Evolutionary conservation across 176 grass and related monocot genomes (phyloP).

Genomic region (Aegilops umbellulata): DNA sequence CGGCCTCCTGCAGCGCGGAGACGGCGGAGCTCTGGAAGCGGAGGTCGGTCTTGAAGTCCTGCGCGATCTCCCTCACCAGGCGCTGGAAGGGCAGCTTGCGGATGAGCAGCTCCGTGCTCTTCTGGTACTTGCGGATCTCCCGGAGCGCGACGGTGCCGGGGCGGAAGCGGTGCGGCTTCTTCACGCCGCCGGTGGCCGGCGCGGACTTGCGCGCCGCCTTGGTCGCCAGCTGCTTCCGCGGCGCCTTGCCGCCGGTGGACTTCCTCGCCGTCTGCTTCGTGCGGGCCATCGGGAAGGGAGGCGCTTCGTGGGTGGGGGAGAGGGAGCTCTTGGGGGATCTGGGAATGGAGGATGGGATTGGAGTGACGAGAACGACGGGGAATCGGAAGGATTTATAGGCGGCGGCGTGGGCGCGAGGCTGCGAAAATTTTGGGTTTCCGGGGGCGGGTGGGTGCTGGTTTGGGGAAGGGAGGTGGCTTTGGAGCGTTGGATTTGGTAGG

Average conservation of each 20-base stretch:
- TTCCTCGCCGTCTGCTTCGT: slow-evolving; percentile 73
- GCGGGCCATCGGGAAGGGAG: slow-evolving; percentile 40
- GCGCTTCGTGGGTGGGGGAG: too few species aligned
- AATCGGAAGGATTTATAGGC: too few species aligned
- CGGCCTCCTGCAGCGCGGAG: slow-evolving; percentile 66
- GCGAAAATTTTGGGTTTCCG: too few species aligned
- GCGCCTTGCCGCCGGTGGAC: slow-evolving; percentile 69
- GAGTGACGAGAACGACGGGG: too few species aligned
- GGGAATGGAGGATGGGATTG: too few species aligned
- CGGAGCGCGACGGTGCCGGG: slow-evolving; percentile 69
- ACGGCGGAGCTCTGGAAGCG: slow-evolving; percentile 76
- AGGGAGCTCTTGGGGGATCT: too few species aligned
- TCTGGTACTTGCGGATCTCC: slow-evolving; percentile 82
- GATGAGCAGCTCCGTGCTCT: slow-evolving; percentile 75
- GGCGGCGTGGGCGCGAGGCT: neutral
- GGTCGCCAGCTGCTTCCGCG: slow-evolving; percentile 58
- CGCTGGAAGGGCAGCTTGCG: slow-evolving; percentile 74
- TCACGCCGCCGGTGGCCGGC: slow-evolving; percentile 57
- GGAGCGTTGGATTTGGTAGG: too few species aligned
- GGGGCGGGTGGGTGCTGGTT: too few species aligned
- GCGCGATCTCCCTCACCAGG: slow-evolving; percentile 57
- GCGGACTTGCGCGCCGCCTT: slow-evolving; percentile 69
- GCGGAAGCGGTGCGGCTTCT: slow-evolving; percentile 76
- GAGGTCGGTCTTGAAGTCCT: slow-evolving; percentile 77
- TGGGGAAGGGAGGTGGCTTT: too few species aligned